Evolutionary conservation across 768 basidiomycete species (phyloP), one percentile per base, ranked within the genome.

Genomic region (Mycena latifolia): DNA sequence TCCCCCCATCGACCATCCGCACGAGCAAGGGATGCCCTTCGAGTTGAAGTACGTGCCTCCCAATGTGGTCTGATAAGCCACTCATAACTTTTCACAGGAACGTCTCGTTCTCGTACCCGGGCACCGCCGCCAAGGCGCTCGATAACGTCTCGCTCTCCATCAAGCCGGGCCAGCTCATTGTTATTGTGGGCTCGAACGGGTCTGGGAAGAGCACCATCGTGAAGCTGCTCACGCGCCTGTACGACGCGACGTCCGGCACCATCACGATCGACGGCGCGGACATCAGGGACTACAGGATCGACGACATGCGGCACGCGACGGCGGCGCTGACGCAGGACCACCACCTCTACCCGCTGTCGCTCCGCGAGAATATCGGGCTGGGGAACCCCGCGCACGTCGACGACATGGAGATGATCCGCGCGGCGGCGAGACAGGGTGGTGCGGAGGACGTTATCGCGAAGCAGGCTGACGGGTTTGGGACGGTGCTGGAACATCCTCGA

Each of bases 131-230:
- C n/a, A 55, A 71, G 46, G 74, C 74, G 22, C 71, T 83, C 17
- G 53, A 71, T 24, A 69, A 78, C 53, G 66, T 84, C 52, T 79
- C 81, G 0, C 75, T 85, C 55, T 74, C 69, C 18, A 77, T 86
- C 54, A 64, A 77, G 10, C 70, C 83, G 9, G 85, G 85, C 1
- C 76, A 80, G 33, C 70, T 85, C 9, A 77, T 84, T 25, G 78
- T 85, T 25, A 71, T 87, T 37, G 84, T 85, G 11, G 85, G 86
- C 15, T 71, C 62, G 11, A 84, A 83, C 65, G 84, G 83, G 11
- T 80, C 80, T 67, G 84, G 83, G 9, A 85, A 85, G 68, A 76
- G 79, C 1, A 80, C 83, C 9, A 72, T 84, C 18, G 70, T 85
- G 33, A 85, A 85, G 56, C 74, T 86, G 22, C 63, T 86, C 14